phyloP scores from a whole-genome alignment of 2,329 filamentous ascomycete species.

The Botrytis tulipae region DNA sequence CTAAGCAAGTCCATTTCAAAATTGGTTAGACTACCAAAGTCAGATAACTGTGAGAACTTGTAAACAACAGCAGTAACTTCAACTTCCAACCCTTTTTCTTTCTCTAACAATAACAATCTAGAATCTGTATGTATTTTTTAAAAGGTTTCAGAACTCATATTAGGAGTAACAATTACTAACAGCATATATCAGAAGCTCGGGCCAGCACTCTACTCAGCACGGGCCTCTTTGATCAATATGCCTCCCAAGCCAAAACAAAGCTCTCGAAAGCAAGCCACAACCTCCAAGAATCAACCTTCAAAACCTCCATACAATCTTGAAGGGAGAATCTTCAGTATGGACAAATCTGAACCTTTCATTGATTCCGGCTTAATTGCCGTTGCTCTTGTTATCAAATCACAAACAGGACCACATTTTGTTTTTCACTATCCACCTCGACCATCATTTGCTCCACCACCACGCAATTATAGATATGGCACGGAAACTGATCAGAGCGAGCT shows the following conservation, averaged over 20 bases:
- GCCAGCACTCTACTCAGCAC: not conserved
- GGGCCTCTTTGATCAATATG: not conserved
- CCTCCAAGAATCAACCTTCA: conserved; percentile 1
- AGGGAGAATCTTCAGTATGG: conserved; percentile 7
- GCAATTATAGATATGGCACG: conserved; percentile 35
- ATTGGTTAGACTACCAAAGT: not conserved
- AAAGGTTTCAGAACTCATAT: not conserved
- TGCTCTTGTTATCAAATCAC: conserved; percentile 50
- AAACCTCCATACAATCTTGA: not conserved
- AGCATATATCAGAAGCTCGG: conserved; percentile 10
- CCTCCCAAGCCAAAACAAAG: not conserved
- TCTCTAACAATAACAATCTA: not conserved
- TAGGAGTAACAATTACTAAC: not conserved
- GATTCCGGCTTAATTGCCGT: conserved; percentile 51
- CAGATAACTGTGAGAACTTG: not conserved
- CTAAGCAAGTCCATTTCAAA: not conserved
- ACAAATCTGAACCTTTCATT: conserved; percentile 19
- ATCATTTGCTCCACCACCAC: conserved; percentile 40
- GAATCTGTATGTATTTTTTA: not conserved
- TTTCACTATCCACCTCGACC: conserved; percentile 78
- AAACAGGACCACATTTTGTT: conserved; percentile 77
- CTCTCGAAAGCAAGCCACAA: not conserved
- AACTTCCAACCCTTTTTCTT: not conserved
- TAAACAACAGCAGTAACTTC: not conserved
- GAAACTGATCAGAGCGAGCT: conserved; percentile 36